phyloP scores from a whole-genome alignment of 75 land plant species.

The Cryptomeria japonica region DNA sequence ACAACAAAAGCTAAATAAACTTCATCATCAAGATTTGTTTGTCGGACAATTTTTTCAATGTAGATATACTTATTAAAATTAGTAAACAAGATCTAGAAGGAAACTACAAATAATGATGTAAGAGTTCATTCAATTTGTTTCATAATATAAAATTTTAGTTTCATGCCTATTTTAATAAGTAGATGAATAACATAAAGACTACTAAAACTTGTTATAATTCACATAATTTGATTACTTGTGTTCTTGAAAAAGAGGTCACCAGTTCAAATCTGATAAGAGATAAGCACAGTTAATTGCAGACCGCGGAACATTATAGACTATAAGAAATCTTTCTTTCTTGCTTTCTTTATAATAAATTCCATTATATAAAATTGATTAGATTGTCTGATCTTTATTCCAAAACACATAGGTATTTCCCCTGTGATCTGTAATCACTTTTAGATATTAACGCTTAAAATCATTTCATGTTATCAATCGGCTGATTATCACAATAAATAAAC shows the following conservation, averaged over 20 bases:
- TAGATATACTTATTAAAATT: background rate
- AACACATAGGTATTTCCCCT: too few species aligned
- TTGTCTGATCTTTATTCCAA: too few species aligned
- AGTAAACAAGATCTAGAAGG: conserved; percentile 2
- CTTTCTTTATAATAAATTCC: too few species aligned
- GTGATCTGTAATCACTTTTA: too few species aligned
- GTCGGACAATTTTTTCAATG: background rate
- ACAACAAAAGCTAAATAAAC: conserved; percentile 52
- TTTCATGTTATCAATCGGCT: too few species aligned
- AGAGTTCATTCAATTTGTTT: background rate
- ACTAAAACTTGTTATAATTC: background rate
- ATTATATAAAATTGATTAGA: too few species aligned
- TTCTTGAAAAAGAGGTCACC: background rate
- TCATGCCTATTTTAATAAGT: background rate
- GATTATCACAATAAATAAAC: too few species aligned
- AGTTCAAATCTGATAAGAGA: conserved; percentile 26
- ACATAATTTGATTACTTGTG: too few species aligned
- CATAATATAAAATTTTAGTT: background rate
- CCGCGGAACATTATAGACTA: too few species aligned
- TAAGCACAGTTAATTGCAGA: too few species aligned
- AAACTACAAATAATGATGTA: background rate
- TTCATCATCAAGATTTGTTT: background rate
- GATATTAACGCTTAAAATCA: too few species aligned
- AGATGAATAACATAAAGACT: background rate
- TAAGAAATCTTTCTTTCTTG: too few species aligned